Conservation (phyloP, 495 filamentous ascomycete species). For the Penicillium coffeae region DNA sequence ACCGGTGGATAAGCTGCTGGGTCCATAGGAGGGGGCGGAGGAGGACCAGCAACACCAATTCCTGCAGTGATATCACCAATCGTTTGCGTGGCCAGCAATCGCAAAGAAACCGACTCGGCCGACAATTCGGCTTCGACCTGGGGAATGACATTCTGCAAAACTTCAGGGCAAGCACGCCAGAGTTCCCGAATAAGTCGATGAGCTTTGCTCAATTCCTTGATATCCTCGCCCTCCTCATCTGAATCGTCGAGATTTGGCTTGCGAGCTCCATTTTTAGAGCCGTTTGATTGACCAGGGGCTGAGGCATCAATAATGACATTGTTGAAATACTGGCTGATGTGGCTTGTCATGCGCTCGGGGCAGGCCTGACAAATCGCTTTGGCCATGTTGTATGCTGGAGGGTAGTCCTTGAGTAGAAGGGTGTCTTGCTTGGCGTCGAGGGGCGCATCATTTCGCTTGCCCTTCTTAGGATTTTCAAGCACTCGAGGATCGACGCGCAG, state of each 20-base stretch:
- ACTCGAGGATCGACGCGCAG: slow-evolving; percentile 71
- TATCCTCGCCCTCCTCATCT: slow-evolving; percentile 80
- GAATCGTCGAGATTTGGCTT: slow-evolving; percentile 59
- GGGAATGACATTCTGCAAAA: slow-evolving; percentile 88
- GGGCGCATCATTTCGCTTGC: slow-evolving; percentile 56
- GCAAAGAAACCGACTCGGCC: slow-evolving; percentile 81
- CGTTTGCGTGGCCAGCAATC: slow-evolving; percentile 84
- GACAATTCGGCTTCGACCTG: slow-evolving; percentile 90
- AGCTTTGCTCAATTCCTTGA: slow-evolving; percentile 83
- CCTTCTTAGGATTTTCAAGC: slow-evolving; percentile 46
- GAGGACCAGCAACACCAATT: slow-evolving; percentile 83
- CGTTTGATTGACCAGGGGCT: slow-evolving; percentile 35
- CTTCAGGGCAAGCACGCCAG: slow-evolving; percentile 86
- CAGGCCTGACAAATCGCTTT: slow-evolving; percentile 88
- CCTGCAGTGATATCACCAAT: slow-evolving; percentile 91
- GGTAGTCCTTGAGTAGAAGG: slow-evolving; percentile 76
- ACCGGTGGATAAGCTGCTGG: slow-evolving; percentile 76
- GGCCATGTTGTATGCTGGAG: slow-evolving; percentile 92
- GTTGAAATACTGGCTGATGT: slow-evolving; percentile 94
- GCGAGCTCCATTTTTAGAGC: slow-evolving; percentile 43
- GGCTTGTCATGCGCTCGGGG: slow-evolving; percentile 87
- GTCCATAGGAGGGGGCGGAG: slow-evolving; percentile 67
- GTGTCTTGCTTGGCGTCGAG: slow-evolving; percentile 73
- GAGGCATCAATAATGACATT: slow-evolving; percentile 91
- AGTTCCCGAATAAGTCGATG: slow-evolving; percentile 86